Evolutionary conservation across 139 green algal species (phyloP).

Genomic region (Coelastrella sp.): DNA sequence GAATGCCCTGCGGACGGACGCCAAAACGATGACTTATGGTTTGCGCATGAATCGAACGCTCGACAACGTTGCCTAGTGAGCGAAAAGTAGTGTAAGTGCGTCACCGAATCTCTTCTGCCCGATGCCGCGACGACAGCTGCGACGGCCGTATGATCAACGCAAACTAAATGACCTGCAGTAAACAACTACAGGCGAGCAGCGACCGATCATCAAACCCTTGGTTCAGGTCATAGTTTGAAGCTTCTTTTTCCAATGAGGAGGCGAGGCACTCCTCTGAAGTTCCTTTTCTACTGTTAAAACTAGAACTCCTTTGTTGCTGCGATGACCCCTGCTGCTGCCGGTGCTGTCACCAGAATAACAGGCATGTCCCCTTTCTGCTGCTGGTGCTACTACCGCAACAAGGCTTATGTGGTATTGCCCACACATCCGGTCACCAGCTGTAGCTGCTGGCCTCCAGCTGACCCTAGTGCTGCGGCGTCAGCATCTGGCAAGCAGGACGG

Average conservation of each 20-base stretch:
- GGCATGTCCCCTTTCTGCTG: not conserved
- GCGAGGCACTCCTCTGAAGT: too few species aligned
- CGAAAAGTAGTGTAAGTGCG: not conserved
- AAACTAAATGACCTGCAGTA: too few species aligned
- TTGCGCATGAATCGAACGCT: not conserved
- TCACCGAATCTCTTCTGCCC: not conserved
- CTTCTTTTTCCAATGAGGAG: too few species aligned
- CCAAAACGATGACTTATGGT: not conserved
- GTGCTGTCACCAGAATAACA: not conserved
- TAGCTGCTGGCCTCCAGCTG: slow-evolving; percentile 41
- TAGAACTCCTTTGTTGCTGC: not conserved
- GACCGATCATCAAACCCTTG: too few species aligned
- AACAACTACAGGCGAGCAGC: too few species aligned
- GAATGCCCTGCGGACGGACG: not conserved
- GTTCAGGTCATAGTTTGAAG: too few species aligned
- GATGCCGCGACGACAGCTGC: not conserved
- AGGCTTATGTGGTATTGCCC: too few species aligned
- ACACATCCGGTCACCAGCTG: slow-evolving; percentile 45
- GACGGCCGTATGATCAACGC: too few species aligned
- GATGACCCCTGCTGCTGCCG: not conserved
- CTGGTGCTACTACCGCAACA: not conserved
- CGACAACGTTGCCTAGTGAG: not conserved
- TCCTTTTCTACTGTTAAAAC: too few species aligned
- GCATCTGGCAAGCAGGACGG: not conserved
- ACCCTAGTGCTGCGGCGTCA: slow-evolving; percentile 38